Conservation (phyloP, 2,329 filamentous ascomycete species). For the Zymoseptoria brevis region DNA sequence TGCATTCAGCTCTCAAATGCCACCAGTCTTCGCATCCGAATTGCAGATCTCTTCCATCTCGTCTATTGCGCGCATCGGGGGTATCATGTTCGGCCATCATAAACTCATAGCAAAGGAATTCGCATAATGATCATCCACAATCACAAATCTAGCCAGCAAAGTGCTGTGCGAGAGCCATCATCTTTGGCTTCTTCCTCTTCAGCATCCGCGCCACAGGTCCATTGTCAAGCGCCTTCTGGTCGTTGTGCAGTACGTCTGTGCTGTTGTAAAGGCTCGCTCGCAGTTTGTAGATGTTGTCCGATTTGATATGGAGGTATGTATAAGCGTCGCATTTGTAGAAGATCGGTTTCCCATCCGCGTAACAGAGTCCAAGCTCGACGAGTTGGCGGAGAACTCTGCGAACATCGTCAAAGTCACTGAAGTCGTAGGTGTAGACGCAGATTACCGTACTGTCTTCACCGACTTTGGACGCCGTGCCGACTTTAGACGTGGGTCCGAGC, state of each 20-base stretch:
- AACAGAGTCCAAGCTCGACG: conserved; percentile 51
- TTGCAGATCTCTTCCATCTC: background rate
- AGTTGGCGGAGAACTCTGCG: conserved; percentile 57
- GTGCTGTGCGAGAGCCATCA: conserved; percentile 3
- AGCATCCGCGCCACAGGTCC: conserved; percentile 15
- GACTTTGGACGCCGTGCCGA: conserved; percentile 46
- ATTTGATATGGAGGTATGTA: conserved; percentile 37
- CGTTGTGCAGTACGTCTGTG: conserved; percentile 23
- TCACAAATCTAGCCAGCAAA: conserved; percentile 4
- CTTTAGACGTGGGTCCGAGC: conserved; percentile 66
- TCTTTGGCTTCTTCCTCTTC: conserved; percentile 5
- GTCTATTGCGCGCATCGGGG: background rate
- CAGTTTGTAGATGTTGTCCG: conserved; percentile 34
- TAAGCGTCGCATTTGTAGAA: conserved; percentile 71
- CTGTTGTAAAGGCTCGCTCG: conserved; percentile 39
- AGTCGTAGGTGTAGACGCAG: conserved; percentile 72
- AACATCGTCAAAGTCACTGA: conserved; percentile 60
- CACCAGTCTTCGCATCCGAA: background rate
- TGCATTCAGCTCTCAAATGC: no score
- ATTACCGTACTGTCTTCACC: conserved; percentile 45
- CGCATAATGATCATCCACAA: background rate
- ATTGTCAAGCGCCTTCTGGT: conserved; percentile 11
- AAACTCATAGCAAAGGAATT: background rate
- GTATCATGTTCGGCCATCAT: background rate
- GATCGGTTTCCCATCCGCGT: conserved; percentile 41